Percentiles rank a stretch among this genome's conserved stretches.
These are phyloP conservation scores for Coniochaeta prunicola DNA, from an alignment of 2,329 filamentous ascomycete genomes.

Conservation along the genomic window DNA sequence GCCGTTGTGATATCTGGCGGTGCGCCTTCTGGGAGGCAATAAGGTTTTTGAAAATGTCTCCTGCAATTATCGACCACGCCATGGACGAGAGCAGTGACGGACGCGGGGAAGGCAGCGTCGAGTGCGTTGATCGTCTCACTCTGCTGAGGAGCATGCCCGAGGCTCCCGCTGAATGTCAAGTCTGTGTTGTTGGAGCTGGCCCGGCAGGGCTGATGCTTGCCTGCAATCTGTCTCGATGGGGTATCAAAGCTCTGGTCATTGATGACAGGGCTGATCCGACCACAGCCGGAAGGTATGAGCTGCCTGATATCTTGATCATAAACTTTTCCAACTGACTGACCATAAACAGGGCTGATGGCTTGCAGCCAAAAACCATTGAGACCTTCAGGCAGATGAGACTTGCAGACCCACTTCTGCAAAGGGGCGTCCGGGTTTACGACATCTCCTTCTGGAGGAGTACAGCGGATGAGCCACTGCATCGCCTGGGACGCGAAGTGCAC, in stretches of 20 bases:
- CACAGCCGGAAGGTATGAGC: constrained; percentile 48
- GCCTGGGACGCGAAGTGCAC: constrained; percentile 59
- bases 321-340: neutral
- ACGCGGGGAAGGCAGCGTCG: constrained; percentile 17
- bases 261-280: constrained; percentile 65
- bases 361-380: constrained; percentile 74
- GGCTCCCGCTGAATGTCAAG: constrained; percentile 29
- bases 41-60: constrained; percentile 28
- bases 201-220: constrained; percentile 50
- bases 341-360: constrained; percentile 53
- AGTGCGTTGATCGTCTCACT: constrained; percentile 36
- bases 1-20: neutral
- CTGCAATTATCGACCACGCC: constrained; percentile 26
- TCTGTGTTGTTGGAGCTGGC: constrained; percentile 46
- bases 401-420: constrained; percentile 59
- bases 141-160: constrained; percentile 41
- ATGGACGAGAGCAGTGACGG: constrained; percentile 21
- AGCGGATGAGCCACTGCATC: constrained; percentile 42
- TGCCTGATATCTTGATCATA: neutral
- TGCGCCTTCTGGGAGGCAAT: no score
- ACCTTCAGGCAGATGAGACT: constrained; percentile 66
- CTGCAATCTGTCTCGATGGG: constrained; percentile 53
- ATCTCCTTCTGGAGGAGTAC: constrained; percentile 65
- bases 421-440: constrained; percentile 65
- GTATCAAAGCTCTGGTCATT: constrained; percentile 57